These are phyloP conservation scores for Tylopilus subfusipes DNA, from an alignment of 768 basidiomycete species.

Conservation along the genomic window DNA sequence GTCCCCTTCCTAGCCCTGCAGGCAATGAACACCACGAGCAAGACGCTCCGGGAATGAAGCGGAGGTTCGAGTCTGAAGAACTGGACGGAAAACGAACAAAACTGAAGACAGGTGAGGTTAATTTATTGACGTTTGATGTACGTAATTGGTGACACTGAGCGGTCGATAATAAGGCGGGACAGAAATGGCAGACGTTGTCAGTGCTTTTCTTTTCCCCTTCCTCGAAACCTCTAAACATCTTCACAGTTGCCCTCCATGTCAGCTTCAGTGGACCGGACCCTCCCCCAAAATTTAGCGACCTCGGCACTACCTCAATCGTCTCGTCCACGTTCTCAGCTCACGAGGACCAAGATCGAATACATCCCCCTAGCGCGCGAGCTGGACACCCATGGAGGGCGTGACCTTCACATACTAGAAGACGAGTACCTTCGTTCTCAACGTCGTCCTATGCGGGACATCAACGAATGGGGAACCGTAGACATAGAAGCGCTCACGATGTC, in stretches of 20 bases:
- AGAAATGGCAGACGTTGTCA: slow-evolving; percentile 51
- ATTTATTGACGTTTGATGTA: slow-evolving; percentile 22
- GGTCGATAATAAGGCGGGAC: slow-evolving; percentile 30
- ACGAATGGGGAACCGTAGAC: slow-evolving; percentile 87
- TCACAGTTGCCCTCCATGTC: slow-evolving; percentile 20
- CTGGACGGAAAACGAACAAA: slow-evolving; percentile 65
- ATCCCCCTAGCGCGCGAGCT: slow-evolving; percentile 74
- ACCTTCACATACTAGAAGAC: slow-evolving; percentile 61
- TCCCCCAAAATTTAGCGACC: slow-evolving; percentile 23
- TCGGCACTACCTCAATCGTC: slow-evolving; percentile 32
- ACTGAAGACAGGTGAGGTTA: slow-evolving; percentile 63
- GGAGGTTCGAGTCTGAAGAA: slow-evolving; percentile 68
- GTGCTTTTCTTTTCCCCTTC: slow-evolving; percentile 24
- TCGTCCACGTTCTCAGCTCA: slow-evolving; percentile 46
- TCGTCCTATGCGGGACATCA: slow-evolving; percentile 64
- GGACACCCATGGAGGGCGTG: slow-evolving; percentile 77
- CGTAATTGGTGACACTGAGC: slow-evolving; percentile 25
- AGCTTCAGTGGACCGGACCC: slow-evolving; percentile 14
- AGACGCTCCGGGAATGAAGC: slow-evolving; percentile 64
- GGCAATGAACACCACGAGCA: slow-evolving; percentile 44
- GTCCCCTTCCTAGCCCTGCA: slow-evolving; percentile 7
- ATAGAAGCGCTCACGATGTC: slow-evolving; percentile 94
- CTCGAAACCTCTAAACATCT: slow-evolving; percentile 10
- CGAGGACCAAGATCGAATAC: slow-evolving; percentile 85
- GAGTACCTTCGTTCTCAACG: slow-evolving; percentile 53